A percentile compares a stretch with the other conserved stretches of the same genome.
phyloP scores from a whole-genome alignment of 495 filamentous ascomycete species.

The Aspergillus mulundensis region DNA sequence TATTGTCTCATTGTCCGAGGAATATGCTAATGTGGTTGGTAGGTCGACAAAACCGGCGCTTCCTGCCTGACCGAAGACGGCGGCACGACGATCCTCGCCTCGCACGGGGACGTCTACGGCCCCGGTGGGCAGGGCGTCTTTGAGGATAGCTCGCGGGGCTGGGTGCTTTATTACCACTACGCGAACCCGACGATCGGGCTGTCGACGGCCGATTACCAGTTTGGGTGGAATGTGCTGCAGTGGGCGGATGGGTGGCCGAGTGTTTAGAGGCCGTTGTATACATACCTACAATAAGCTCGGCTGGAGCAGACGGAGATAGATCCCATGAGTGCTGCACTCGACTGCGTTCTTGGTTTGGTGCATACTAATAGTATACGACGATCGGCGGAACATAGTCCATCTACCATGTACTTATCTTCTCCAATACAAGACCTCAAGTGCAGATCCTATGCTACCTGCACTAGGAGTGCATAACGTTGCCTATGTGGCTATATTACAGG shows the following conservation, averaged over 20 bases:
- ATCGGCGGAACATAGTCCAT: no score
- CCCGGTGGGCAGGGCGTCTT: conserved; percentile 63
- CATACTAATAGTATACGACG: no score
- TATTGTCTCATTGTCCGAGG: no score
- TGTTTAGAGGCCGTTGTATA: conserved; percentile 2
- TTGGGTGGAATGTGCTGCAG: conserved; percentile 60
- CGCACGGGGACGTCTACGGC: conserved; percentile 61
- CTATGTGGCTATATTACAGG: no score
- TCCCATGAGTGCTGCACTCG: no score
- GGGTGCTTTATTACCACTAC: conserved; percentile 72
- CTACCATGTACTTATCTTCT: no score
- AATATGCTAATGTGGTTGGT: not conserved
- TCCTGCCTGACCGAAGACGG: conserved; percentile 51
- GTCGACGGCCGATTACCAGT: conserved; percentile 47
- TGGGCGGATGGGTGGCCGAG: conserved; percentile 59
- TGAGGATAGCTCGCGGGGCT: conserved; percentile 38
- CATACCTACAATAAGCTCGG: not conserved
- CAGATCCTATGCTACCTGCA: no score
- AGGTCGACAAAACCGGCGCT: conserved; percentile 55
- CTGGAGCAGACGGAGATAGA: not conserved
- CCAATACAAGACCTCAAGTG: no score
- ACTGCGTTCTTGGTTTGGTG: no score
- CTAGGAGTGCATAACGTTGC: no score
- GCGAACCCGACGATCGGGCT: conserved; percentile 54
- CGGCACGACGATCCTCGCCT: conserved; percentile 59